Evolutionary conservation across 345 rosid genomes (phyloP).

Genomic region (Arabidopsis thaliana): DNA sequence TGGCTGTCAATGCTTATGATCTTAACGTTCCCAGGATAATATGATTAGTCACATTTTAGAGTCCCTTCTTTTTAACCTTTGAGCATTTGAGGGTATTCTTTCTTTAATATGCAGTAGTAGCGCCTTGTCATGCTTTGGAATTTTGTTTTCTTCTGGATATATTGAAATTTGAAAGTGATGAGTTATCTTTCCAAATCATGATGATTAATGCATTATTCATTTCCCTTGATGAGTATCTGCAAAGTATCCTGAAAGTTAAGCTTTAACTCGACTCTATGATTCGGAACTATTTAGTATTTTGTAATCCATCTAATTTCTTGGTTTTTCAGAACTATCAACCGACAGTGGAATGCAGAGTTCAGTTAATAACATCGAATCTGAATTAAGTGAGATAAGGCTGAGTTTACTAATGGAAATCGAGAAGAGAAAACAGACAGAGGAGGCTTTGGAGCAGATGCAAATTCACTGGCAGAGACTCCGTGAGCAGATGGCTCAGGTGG

Average conservation of each 20-base stretch:
- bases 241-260: neutral
- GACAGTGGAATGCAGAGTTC: slow-evolving; percentile 62
- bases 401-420: slow-evolving; percentile 72
- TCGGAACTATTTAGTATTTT: slow-evolving; percentile 19
- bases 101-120: neutral
- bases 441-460: slow-evolving; percentile 58
- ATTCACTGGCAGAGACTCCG: slow-evolving; percentile 70
- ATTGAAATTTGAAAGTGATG: neutral
- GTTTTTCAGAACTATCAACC: slow-evolving; percentile 62
- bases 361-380: slow-evolving; percentile 54
- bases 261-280: neutral
- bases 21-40: slow-evolving; percentile 7
- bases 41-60: slow-evolving; percentile 15
- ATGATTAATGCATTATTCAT: neutral
- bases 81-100: neutral
- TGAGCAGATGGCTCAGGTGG: slow-evolving; percentile 68
- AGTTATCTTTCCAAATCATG: neutral
- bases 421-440: slow-evolving; percentile 78
- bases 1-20: slow-evolving; percentile 11
- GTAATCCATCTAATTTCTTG: slow-evolving; percentile 18
- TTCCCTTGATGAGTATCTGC: neutral
- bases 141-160: slow-evolving; percentile 3
- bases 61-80: slow-evolving; percentile 6
- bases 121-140: neutral
- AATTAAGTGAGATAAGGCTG: slow-evolving; percentile 64